Conservation (phyloP, 2,329 filamentous ascomycete genomes). For the Talaromyces albobiverticillius region DNA sequence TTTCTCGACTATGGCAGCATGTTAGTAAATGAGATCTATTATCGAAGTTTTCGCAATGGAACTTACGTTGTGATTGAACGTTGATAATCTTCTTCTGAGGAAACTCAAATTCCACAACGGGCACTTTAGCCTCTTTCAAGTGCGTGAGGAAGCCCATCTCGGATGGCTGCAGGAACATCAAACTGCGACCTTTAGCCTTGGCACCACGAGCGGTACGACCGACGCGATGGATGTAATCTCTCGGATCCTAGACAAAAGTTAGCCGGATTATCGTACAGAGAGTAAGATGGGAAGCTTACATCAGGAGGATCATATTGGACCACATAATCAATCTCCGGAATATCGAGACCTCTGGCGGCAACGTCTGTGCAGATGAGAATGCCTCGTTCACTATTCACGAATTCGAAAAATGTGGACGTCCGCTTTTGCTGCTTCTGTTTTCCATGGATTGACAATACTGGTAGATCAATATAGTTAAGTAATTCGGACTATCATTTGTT, state of each 20-base stretch:
- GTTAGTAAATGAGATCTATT: background rate
- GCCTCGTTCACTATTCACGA: constrained; percentile 78
- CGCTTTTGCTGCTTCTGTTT: constrained; percentile 99
- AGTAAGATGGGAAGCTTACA: constrained; percentile 32
- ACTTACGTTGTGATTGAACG: constrained; percentile 82
- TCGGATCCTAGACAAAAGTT: constrained; percentile 46
- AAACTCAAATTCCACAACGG: constrained; percentile 94
- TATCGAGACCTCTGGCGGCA: constrained; percentile 90
- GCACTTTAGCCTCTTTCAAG: constrained; percentile 85
- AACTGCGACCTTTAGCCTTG: constrained; percentile 77
- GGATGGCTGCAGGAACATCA: constrained; percentile 89
- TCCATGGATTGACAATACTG: constrained; percentile 68
- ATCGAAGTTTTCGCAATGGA: no score
- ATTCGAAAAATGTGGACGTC: constrained; percentile 99
- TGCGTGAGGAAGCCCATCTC: constrained; percentile 92
- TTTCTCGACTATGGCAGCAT: constrained; percentile 12
- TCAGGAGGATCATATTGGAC: constrained; percentile 94
- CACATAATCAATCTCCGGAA: constrained; percentile 93
- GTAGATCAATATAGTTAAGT: constrained; percentile 95
- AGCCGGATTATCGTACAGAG: background rate
- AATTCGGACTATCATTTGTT: constrained; percentile 68
- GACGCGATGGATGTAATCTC: constrained; percentile 93
- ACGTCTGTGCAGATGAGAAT: constrained; percentile 96
- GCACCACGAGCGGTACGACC: constrained; percentile 87
- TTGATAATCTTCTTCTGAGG: constrained; percentile 88